These are phyloP conservation scores for Urtica urens DNA, from an alignment of 306 rosid species.

Conservation along the genomic window DNA sequence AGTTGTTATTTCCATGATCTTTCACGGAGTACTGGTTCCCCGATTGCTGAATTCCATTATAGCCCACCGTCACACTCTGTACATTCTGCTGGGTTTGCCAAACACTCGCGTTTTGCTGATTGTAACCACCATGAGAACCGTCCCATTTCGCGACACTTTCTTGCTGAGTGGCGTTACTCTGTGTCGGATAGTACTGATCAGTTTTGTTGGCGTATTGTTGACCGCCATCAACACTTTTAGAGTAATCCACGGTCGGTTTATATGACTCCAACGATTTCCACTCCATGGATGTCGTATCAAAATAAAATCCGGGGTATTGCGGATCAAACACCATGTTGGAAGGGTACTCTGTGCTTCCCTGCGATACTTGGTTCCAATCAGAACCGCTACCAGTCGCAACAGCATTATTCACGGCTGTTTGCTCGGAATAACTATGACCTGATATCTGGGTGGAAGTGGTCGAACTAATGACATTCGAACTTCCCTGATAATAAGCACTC, in stretches of 20 bases:
- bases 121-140: conserved; percentile 21
- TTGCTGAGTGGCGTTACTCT: conserved; percentile 22
- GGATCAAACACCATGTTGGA: conserved; percentile 65
- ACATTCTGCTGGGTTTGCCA: conserved; percentile 20
- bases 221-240: conserved; percentile 25
- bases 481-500: conserved; percentile 20
- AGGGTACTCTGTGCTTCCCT: conserved; percentile 42
- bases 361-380: conserved; percentile 35
- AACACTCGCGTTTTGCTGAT: conserved; percentile 32
- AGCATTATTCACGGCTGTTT: conserved; percentile 25
- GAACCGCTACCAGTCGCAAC: conserved; percentile 13
- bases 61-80: conserved; percentile 22
- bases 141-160: conserved; percentile 33
- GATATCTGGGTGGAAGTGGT: conserved; percentile 21
- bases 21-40: conserved; percentile 3
- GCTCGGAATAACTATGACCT: conserved; percentile 33
- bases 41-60: conserved; percentile 30
- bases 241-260: conserved; percentile 21
- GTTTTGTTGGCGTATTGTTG: conserved; percentile 7
- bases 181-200: conserved; percentile 24
- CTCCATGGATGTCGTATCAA: conserved; percentile 45
- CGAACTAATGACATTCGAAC: conserved; percentile 8
- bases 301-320: conserved; percentile 65
- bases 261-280: conserved; percentile 55
- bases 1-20: conserved; percentile 11